phyloP scores from a whole-genome alignment of 1,139 yeast species.

The Zygosaccharomyces sapae region DNA sequence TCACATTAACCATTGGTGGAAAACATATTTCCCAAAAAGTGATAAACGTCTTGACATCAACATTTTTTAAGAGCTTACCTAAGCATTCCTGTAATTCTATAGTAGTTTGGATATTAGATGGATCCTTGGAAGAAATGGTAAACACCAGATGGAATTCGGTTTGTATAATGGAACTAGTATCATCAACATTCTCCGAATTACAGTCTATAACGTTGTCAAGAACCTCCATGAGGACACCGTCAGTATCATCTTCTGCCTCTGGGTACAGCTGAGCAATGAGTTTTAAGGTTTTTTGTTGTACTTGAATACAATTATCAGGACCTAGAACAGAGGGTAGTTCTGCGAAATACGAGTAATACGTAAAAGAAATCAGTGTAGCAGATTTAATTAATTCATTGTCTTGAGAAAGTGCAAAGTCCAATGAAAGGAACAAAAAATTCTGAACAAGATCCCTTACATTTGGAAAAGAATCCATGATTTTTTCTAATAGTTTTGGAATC shows the following conservation, averaged over 20 bases:
- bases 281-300: conserved; percentile 40
- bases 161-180: conserved; percentile 28
- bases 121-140: conserved; percentile 63
- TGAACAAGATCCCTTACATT: conserved; percentile 41
- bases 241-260: conserved; percentile 77
- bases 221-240: conserved; percentile 71
- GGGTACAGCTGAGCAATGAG: conserved; percentile 47
- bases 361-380: conserved; percentile 50
- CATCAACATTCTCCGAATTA: conserved; percentile 30
- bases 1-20: conserved; percentile 31
- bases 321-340: conserved; percentile 37
- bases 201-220: conserved; percentile 48
- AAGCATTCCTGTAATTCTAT: conserved; percentile 60
- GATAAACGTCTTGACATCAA: conserved; percentile 46
- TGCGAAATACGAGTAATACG: conserved; percentile 50
- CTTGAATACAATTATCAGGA: conserved; percentile 17
- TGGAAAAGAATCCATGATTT: conserved; percentile 40
- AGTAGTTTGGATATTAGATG: conserved; percentile 65
- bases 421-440: conserved; percentile 41
- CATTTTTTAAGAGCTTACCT: conserved; percentile 50
- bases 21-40: conserved; percentile 35
- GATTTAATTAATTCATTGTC: conserved; percentile 39
- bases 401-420: conserved; percentile 31
- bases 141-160: conserved; percentile 55
- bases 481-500: conserved; percentile 55